Base-by-base conservation (phyloP, 331 rosid genomes). In the Rosa hybrid region DNA sequence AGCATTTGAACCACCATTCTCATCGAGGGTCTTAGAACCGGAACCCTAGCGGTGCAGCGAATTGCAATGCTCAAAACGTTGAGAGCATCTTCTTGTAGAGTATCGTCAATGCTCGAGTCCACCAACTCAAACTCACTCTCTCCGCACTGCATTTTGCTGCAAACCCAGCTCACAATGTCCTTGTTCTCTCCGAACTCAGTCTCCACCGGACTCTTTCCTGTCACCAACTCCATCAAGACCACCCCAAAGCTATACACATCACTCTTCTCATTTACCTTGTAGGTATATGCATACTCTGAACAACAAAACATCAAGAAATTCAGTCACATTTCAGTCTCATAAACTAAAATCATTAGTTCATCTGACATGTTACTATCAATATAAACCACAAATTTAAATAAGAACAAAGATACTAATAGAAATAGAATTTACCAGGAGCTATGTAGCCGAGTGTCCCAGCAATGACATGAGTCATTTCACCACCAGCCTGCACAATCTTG, bases 191-290 rank as follows among this genome's bases (percentile, higher is more conserved):
- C 99, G 45, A 90, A 95, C 77, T 85, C 96, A 1, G 87, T 62
- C 78, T 89, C 99, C 20, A 82, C 84, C 0, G 98, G 96, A 79
- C 65, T 87, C 88, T 88, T 95, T 51, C 97, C 94, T 0, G 96
- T 93, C 38, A 89, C 98, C 80, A 95, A 79, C 81, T 95, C 99
- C 99, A 93, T 88, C 76, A 95, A 82, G 17, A 95, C 97, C 63
- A 93, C 96, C 14, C 99, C 98, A 68, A 95, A 95, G 81, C 99
- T 95, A 69, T 95, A 93, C 13, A 95, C 99, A 57, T 95, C 99
- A 25, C 93, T 91, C 89, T 95, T 95, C 86, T 95, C 99, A 7
- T 88, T 93, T 78, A 95, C 88, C 84, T 89, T 93, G 87, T 86
- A 86, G 8, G 94, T 90, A 79, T 95, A 95, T 68, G 92, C 98